Base-by-base conservation (phyloP, 495 filamentous ascomycete genomes). In the Trichoderma orchidacearum region DNA sequence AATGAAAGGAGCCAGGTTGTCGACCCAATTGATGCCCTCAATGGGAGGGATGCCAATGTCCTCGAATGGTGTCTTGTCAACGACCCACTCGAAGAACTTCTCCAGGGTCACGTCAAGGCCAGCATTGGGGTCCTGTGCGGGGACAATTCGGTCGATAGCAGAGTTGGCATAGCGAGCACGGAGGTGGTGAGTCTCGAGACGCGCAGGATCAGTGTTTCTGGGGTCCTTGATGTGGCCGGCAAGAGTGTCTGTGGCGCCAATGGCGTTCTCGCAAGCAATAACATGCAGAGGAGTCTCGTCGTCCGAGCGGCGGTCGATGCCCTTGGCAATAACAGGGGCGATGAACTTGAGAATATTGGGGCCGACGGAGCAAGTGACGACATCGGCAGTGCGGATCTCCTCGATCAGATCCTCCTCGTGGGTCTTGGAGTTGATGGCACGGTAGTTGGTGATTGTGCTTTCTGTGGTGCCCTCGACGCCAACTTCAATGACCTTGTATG, bases 51-150 rank as follows among this genome's bases (percentile, higher is more conserved):
- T 59, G 29, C 57, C 56, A 36, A 66, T 54, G 58, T 66, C 65
- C 55, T 80, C 73, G 73, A 95, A 96, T 0, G 90, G 91, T 2
- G 80, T 84, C 64, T 79, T 68, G 63, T 98, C 93, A 48, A 96
- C 90, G 9, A 90, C 93, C 93, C 93, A 98, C 71, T 98, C 93
- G 76, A 86, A 95, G 81, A 95, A 98, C 71, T 88, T 89, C 79
- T 98, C 93, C 58, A 98, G 90, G 62, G 85, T 89, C 60, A 98
- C 93, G 64, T 96, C 86, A 35, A 96, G 76, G 35, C 89, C 90
- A 18, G 80, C 74, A 66, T 87, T 76, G 28, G 84, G 77, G 59
- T 85, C 81, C 74, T 96, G 90, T 38, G 83, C 83, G 7, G 94
- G 93, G 9, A 96, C 93, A 64, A 98, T 98, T 29, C 93, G 89